Evolutionary conservation across 1,284 basidiomycete genomes (phyloP).

Genomic region (Pyrrhoderma noxium): DNA sequence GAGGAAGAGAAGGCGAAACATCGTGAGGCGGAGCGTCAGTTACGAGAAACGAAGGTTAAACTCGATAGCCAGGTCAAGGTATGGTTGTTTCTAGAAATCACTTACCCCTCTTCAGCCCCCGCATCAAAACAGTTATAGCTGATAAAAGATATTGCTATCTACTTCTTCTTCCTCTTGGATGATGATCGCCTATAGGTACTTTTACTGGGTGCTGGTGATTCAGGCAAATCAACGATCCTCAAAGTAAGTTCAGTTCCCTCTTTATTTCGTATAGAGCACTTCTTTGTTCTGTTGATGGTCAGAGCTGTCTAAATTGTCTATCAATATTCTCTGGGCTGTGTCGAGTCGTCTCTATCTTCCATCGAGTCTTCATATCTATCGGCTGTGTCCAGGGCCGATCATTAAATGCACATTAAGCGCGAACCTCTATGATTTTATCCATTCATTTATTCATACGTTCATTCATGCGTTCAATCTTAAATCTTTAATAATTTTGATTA

Average conservation of each 20-base stretch:
- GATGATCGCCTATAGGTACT: conserved; percentile 57
- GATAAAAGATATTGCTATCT: too few relatives aligned
- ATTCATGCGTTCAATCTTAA: too few relatives aligned
- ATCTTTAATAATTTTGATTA: too few relatives aligned
- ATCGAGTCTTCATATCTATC: too few relatives aligned
- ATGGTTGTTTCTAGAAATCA: conserved; percentile 19
- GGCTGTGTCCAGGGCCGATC: too few relatives aligned
- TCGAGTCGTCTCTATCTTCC: too few relatives aligned
- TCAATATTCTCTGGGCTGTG: too few relatives aligned
- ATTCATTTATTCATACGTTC: too few relatives aligned
- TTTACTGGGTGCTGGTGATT: conserved; percentile 88
- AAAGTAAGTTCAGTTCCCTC: conserved; percentile 50
- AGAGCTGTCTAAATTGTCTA: too few relatives aligned
- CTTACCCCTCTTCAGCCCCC: neutral
- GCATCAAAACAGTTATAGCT: neutral
- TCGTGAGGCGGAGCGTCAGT: conserved; percentile 57
- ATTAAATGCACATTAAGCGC: too few relatives aligned
- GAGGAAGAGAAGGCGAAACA: conserved; percentile 59
- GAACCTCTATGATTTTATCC: too few relatives aligned
- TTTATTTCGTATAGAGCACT: conserved; percentile 2
- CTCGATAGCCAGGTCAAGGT: conserved; percentile 77
- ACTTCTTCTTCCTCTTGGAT: too few relatives aligned
- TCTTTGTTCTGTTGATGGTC: neutral
- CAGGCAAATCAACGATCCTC: conserved; percentile 87
- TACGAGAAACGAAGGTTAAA: conserved; percentile 62